A percentile compares a stretch with the other conserved stretches of the same genome.
phyloP scores from a whole-genome alignment of 2,329 filamentous ascomycete species.

The Didymosphaeria variabile region DNA sequence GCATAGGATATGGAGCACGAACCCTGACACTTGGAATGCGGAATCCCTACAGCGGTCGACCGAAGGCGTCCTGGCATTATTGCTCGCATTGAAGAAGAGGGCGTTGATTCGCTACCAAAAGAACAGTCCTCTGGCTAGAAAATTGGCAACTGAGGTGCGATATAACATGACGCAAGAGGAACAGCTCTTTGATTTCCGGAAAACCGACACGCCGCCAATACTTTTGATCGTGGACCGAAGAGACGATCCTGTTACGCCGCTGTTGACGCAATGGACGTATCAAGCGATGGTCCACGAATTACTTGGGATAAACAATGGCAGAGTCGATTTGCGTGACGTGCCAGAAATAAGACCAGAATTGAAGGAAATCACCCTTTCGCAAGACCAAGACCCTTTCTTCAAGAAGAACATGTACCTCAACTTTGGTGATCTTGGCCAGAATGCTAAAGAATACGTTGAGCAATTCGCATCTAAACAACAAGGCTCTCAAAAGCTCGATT shows the following conservation, averaged over 20 bases:
- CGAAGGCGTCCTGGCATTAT: conserved; percentile 83
- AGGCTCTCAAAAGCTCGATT: conserved; percentile 93
- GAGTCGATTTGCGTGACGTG: conserved; percentile 85
- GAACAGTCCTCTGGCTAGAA: conserved; percentile 89
- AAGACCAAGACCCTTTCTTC: conserved; percentile 98
- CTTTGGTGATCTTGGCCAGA: conserved; percentile 93
- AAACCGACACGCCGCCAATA: conserved; percentile 93
- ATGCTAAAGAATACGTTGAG: conserved; percentile 98
- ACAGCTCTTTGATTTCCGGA: conserved; percentile 94
- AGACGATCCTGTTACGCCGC: conserved; percentile 92
- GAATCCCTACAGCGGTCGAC: conserved; percentile 87
- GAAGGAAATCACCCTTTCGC: conserved; percentile 92
- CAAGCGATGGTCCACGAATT: conserved; percentile 99
- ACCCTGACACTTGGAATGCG: conserved; percentile 87
- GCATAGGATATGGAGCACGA: conserved; percentile 81
- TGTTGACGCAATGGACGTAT: conserved; percentile 98
- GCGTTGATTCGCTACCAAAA: conserved; percentile 93
- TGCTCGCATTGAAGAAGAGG: conserved; percentile 94
- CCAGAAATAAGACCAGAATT: conserved; percentile 86
- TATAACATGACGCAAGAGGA: conserved; percentile 96
- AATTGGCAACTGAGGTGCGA: conserved; percentile 89
- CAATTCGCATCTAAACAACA: conserved; percentile 99
- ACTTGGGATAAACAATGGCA: conserved; percentile 92
- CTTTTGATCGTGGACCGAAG: conserved; percentile 88
- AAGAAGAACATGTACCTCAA: conserved; percentile 99